phyloP scores from a whole-genome alignment of 345 rosid species.

The Rhodomyrtus tomentosa region DNA sequence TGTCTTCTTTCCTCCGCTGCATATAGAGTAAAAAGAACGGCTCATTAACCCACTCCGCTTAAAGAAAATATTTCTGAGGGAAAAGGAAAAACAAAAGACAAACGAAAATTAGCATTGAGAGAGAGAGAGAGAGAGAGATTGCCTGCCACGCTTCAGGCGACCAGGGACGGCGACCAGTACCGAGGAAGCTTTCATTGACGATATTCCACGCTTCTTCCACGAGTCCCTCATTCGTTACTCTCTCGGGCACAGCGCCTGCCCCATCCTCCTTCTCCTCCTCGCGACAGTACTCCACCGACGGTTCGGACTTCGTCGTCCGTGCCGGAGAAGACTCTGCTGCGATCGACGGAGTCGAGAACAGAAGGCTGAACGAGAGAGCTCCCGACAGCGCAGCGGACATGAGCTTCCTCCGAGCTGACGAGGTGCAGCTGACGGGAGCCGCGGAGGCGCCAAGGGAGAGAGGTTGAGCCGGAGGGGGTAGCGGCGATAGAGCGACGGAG shows the following conservation, averaged over 20 bases:
- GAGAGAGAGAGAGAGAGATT: not conserved
- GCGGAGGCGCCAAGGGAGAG: conserved; percentile 7
- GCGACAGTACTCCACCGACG: conserved; percentile 32
- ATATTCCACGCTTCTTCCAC: conserved; percentile 97
- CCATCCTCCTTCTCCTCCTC: conserved; percentile 19
- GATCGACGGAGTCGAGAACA: conserved; percentile 35
- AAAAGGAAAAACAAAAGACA: not conserved
- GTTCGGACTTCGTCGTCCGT: not conserved
- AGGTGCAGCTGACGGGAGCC: not conserved
- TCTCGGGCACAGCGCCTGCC: conserved; percentile 21
- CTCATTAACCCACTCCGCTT: not conserved
- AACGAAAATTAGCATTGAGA: not conserved
- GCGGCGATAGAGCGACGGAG: not conserved
- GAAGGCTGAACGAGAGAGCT: conserved; percentile 28
- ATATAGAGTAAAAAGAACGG: not conserved
- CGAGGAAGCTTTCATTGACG: conserved; percentile 61
- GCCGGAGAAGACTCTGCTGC: not conserved
- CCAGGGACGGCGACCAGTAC: conserved; percentile 47
- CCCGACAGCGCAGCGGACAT: not conserved
- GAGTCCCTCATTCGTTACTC: conserved; percentile 45
- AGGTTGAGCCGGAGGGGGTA: conserved; percentile 7
- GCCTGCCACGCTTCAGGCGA: conserved; percentile 68
- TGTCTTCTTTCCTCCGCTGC: conserved; percentile 60
- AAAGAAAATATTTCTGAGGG: not conserved
- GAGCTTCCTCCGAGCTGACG: not conserved